These are phyloP conservation scores for Aaosphaeria pasadenensis DNA, from an alignment of 2,329 filamentous ascomycete species.

Conservation along the genomic window DNA sequence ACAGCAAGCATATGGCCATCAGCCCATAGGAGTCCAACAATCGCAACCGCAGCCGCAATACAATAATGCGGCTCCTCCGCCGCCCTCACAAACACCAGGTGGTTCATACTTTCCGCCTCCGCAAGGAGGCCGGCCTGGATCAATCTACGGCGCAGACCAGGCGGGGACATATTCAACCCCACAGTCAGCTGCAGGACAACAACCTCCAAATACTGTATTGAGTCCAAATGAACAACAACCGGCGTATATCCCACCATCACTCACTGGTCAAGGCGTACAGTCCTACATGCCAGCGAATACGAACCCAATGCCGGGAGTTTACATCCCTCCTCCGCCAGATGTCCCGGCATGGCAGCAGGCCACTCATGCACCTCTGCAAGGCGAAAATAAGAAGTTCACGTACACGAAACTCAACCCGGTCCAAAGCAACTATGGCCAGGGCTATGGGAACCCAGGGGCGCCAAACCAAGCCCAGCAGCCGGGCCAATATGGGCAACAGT, in stretches of 20 bases:
- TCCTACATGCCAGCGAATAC: conserved; percentile 33
- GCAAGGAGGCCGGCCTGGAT: conserved; percentile 22
- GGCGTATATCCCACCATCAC: conserved; percentile 30
- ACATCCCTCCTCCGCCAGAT: conserved; percentile 35
- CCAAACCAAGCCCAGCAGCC: conserved; percentile 10
- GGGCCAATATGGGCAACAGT: conserved; percentile 10
- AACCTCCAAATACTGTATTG: conserved; percentile 17
- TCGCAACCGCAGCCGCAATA: conserved; percentile 13
- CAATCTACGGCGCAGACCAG: conserved; percentile 26
- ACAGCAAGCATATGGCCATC: conserved; percentile 20
- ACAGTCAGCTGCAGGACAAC: conserved; percentile 14
- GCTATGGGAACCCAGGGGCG: conserved; percentile 11
- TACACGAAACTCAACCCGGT: conserved; percentile 22
- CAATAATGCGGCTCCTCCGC: conserved; percentile 24
- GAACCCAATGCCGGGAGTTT: conserved; percentile 33
- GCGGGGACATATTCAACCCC: conserved; percentile 10
- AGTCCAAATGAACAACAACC: conserved; percentile 33
- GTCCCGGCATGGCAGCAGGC: conserved; percentile 36
- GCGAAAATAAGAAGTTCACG: conserved; percentile 26
- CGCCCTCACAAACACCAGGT: conserved; percentile 26
- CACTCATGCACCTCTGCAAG: conserved; percentile 32
- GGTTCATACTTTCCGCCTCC: conserved; percentile 29
- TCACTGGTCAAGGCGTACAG: conserved; percentile 31
- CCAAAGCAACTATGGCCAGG: conserved; percentile 23
- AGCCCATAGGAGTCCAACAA: conserved; percentile 13